Evolutionary conservation across 495 filamentous ascomycete species (phyloP), one percentile per base, ranked within the genome.

Genomic region (Bacidia gigantensis): DNA sequence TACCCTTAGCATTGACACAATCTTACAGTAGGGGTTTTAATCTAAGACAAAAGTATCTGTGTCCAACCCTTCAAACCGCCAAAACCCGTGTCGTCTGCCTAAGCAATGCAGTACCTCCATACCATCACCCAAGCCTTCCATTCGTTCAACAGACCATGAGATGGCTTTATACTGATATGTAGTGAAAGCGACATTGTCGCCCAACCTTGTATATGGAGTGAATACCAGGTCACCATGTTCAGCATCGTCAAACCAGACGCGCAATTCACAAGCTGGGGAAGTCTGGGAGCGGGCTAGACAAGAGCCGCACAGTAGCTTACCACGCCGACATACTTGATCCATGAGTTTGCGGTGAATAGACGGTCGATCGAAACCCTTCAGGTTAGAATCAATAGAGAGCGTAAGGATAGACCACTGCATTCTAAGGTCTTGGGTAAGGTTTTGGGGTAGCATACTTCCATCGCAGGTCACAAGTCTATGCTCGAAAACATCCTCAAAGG

Each of bases 31-130:
- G 14, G 14, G 29, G 29, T 5, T 14, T 35, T 14, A 53, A 21
- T 53, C 50, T n/a, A 53, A 22, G 14, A 53, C 49, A 22, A 50
- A 26, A 50, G 50, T 39, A 12, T 25, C n/a, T 11, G 14, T 1
- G 18, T 53, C 21, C 7, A 53, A 17, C 1, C 26, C 50, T 11
- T 53, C 42, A 26, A 35, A 14, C 26, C 50, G 18, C 50, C 50
- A 53, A 7, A 53, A 25, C 7, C 50, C 50, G 9, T 39, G 42
- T 22, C 40, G 20, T 23, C 50, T 42, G 25, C 50, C 50, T 2
- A 51, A 21, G 24, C 50, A 53, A 25, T 53, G 50, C 2, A 53
- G 42, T 17, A 53, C 17, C n/a, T 53, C 42, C 21, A 14, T 50
- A n/a, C 22, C 42, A 51, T 49, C 50, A 11, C 1, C 25, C 17